Percentiles rank a stretch among this genome's conserved stretches.
phyloP scores from a whole-genome alignment of 768 basidiomycete species.

The Lentinula sp. region DNA sequence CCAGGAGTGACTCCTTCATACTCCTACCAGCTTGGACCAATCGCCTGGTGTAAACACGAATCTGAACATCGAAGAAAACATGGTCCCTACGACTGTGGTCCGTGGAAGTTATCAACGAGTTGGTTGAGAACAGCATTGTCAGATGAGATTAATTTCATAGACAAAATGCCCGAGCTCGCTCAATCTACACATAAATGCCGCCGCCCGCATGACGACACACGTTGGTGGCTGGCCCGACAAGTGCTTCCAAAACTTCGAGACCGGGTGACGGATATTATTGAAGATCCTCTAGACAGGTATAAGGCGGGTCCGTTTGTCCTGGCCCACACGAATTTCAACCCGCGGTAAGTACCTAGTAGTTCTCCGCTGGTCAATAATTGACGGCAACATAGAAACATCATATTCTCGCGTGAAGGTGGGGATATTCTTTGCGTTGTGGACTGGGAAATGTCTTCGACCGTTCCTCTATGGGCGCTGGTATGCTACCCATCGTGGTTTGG shows the following conservation, averaged over 20 bases:
- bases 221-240: conserved; percentile 8
- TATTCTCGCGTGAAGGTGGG: conserved; percentile 14
- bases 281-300: conserved; percentile 16
- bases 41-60: conserved; percentile 15
- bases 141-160: conserved; percentile 16
- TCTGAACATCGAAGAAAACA: conserved; percentile 8
- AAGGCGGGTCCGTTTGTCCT: conserved; percentile 15
- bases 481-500: conserved; percentile 18
- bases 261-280: conserved; percentile 10
- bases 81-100: conserved; percentile 14
- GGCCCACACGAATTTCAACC: conserved; percentile 16
- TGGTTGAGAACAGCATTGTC: conserved; percentile 15
- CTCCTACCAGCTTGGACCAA: conserved; percentile 13
- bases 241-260: conserved; percentile 13
- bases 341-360: conserved; percentile 7
- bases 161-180: conserved; percentile 12
- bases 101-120: conserved; percentile 13
- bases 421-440: conserved; percentile 15
- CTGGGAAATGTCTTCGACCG: conserved; percentile 16
- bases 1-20: conserved; percentile 8
- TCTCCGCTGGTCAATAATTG: not conserved
- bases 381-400: conserved; percentile 13
- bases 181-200: conserved; percentile 8
- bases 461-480: conserved; percentile 16
- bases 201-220: not conserved